Conservation (phyloP, 768 basidiomycete genomes). For the Hirschioporus abietinus region DNA sequence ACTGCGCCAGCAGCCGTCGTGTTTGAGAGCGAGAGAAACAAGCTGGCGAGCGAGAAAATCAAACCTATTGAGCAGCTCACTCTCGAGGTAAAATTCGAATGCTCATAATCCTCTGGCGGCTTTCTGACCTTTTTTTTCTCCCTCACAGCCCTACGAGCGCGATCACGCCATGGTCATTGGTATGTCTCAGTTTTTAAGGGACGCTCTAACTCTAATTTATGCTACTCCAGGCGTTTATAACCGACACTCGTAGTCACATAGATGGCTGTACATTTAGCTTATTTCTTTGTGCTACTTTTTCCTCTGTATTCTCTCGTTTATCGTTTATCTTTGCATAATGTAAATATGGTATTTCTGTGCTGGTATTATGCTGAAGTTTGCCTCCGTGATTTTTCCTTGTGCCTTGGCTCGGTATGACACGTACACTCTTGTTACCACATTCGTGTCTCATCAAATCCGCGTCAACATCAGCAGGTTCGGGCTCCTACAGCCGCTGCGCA, state of each 20-base stretch:
- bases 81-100: slow-evolving; percentile 44
- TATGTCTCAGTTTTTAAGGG: slow-evolving; percentile 26
- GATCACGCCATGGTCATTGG: slow-evolving; percentile 90
- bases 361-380: not conserved
- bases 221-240: slow-evolving; percentile 37
- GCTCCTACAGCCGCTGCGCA: not conserved
- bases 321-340: not conserved
- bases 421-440: not conserved
- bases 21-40: slow-evolving; percentile 84
- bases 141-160: slow-evolving; percentile 63
- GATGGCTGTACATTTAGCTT: not conserved
- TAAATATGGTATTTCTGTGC: not conserved
- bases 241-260: slow-evolving; percentile 31
- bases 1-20: slow-evolving; percentile 87
- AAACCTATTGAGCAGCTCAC: slow-evolving; percentile 97
- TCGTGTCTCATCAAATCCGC: slow-evolving; percentile 1
- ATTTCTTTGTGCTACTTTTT: not conserved
- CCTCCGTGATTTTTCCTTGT: not conserved
- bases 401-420: not conserved
- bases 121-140: not conserved
- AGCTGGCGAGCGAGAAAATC: slow-evolving; percentile 69
- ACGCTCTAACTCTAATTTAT: not conserved
- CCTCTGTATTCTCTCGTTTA: not conserved
- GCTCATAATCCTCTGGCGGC: not conserved
- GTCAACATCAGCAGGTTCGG: not conserved